Conservation (phyloP, 1,284 basidiomycete species). For the Rhodotorula sp. region DNA sequence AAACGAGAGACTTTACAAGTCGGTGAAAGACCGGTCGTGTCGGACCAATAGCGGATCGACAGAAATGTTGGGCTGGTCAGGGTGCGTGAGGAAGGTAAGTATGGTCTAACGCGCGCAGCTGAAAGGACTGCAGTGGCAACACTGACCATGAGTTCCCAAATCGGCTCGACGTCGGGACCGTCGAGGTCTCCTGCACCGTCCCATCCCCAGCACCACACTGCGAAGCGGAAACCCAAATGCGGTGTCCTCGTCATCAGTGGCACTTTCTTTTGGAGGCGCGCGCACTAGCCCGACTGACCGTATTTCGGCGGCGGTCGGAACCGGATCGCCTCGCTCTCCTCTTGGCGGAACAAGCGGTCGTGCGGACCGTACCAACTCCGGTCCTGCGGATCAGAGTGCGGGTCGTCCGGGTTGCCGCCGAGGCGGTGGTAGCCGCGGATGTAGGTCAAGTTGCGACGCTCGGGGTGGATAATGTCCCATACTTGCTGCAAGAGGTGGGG, state of each 20-base stretch:
- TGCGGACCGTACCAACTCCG: conserved; percentile 92
- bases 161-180: conserved; percentile 75
- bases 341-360: conserved; percentile 81
- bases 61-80: conserved; percentile 58
- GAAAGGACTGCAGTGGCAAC: neutral
- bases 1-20: conserved; percentile 13
- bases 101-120: neutral
- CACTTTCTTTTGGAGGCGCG: neutral
- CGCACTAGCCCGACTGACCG: conserved; percentile 58
- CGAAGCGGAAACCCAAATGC: too few species aligned
- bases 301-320: conserved; percentile 80
- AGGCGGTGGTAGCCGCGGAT: conserved; percentile 86
- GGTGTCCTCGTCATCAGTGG: neutral
- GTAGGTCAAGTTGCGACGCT: conserved; percentile 81
- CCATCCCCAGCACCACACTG: conserved; percentile 99
- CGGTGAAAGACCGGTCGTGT: conserved; percentile 62
- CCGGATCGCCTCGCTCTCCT: conserved; percentile 71
- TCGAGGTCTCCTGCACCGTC: conserved; percentile 94
- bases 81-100: neutral
- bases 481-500: conserved; percentile 62
- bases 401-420: conserved; percentile 88
- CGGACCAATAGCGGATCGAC: conserved; percentile 61
- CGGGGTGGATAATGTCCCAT: conserved; percentile 86
- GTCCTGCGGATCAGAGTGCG: conserved; percentile 89
- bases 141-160: conserved; percentile 74